Evolutionary conservation across 2,329 filamentous ascomycete genomes (phyloP).

Genomic region (Apiospora rasikravindrae): DNA sequence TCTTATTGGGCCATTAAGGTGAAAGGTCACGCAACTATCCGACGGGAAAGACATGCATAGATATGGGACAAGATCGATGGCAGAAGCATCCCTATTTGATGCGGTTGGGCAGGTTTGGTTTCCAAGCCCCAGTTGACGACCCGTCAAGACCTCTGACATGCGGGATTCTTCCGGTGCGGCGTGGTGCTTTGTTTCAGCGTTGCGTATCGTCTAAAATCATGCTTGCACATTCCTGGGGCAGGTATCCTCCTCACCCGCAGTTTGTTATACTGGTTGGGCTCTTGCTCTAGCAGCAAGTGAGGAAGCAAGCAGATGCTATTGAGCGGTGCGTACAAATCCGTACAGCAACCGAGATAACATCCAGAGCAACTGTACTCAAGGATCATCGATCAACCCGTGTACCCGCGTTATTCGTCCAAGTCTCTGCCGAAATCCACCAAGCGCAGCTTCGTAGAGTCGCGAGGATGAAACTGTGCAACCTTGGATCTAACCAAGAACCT

Average conservation of each 20-base stretch:
- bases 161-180: neutral
- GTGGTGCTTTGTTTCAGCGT: neutral
- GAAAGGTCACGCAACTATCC: neutral
- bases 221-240: neutral
- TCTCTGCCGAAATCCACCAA: slow-evolving; percentile 70
- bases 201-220: too few relatives aligned
- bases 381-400: neutral
- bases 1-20: neutral
- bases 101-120: neutral
- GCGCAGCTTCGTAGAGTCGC: slow-evolving; percentile 63
- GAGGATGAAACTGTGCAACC: slow-evolving; percentile 69
- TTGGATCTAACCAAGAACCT: slow-evolving; percentile 69
- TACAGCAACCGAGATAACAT: neutral
- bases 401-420: slow-evolving; percentile 53
- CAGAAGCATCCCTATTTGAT: neutral
- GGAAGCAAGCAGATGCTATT: neutral
- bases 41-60: neutral
- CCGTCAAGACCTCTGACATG: neutral
- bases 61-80: neutral
- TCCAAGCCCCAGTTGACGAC: neutral
- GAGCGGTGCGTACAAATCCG: neutral
- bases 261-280: neutral
- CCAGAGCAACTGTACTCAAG: neutral
- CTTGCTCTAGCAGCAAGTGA: neutral
- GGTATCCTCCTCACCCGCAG: neutral